phyloP scores from a whole-genome alignment of 768 basidiomycete species.

The Leccinum disarticulatum region DNA sequence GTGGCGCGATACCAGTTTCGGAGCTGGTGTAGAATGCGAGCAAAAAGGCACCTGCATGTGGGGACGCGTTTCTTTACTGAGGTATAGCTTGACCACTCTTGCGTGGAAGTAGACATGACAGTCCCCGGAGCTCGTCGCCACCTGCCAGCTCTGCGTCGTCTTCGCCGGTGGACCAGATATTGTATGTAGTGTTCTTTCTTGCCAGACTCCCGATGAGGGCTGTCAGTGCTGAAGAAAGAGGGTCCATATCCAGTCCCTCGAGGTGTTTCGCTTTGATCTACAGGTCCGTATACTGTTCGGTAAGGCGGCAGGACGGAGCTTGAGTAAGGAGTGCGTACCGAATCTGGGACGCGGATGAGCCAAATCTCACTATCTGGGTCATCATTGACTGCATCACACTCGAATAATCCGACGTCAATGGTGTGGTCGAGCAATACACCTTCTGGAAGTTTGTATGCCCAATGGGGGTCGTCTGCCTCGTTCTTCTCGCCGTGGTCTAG shows the following conservation, averaged over 20 bases:
- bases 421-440: slow-evolving; percentile 48
- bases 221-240: slow-evolving; percentile 40
- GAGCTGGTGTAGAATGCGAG: slow-evolving; percentile 43
- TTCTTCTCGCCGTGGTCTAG: slow-evolving; percentile 42
- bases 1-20: slow-evolving; percentile 49
- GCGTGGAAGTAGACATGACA: slow-evolving; percentile 66
- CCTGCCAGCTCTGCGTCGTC: slow-evolving; percentile 37
- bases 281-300: too few species aligned
- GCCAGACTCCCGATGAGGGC: slow-evolving; percentile 49
- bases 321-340: too few species aligned
- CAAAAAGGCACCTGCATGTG: slow-evolving; percentile 36
- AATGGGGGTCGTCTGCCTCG: slow-evolving; percentile 53
- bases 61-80: slow-evolving; percentile 19
- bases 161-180: slow-evolving; percentile 65
- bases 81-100: slow-evolving; percentile 57
- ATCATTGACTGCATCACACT: slow-evolving; percentile 63
- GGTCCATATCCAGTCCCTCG: slow-evolving; percentile 33
- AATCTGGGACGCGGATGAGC: slow-evolving; percentile 62
- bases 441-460: slow-evolving; percentile 60
- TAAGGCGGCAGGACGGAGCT: too few species aligned
- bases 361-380: slow-evolving; percentile 65
- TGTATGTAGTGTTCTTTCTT: slow-evolving; percentile 55
- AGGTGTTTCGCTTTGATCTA: too few species aligned
- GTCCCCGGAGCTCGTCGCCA: slow-evolving; percentile 61
- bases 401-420: slow-evolving; percentile 51